Conservation (phyloP, 306 rosid species). For the Quercus gilva region DNA sequence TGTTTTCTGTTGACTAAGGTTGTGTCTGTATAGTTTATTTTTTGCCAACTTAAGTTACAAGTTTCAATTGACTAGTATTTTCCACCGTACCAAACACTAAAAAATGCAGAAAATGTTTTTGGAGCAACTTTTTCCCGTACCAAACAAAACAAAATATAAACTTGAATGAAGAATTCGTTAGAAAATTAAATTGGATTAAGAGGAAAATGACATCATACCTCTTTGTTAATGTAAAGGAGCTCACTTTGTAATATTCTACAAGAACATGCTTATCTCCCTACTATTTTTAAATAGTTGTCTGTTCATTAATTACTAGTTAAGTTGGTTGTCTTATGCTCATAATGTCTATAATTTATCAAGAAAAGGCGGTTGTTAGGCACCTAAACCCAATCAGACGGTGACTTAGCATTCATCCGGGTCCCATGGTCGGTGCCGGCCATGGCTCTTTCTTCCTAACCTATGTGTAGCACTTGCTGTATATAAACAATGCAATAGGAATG, state of each 20-base stretch:
- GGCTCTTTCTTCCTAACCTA: constrained; percentile 11
- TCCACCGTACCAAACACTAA: too few relatives aligned
- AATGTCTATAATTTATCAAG: constrained; percentile 15
- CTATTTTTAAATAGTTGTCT: neutral
- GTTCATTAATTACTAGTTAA: constrained; percentile 3
- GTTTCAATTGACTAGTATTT: too few relatives aligned
- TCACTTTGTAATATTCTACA: constrained; percentile 22
- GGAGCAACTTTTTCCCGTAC: neutral
- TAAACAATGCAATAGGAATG: constrained; percentile 26
- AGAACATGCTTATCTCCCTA: constrained; percentile 31
- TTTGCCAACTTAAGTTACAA: too few relatives aligned
- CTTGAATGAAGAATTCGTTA: too few relatives aligned
- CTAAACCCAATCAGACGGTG: constrained; percentile 14
- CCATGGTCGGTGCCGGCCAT: constrained; percentile 38
- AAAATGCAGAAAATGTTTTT: too few relatives aligned
- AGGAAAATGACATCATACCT: constrained; percentile 15
- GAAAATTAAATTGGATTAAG: neutral
- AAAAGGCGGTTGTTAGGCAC: constrained; percentile 12
- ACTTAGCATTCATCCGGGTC: constrained; percentile 30
- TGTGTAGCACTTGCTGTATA: constrained; percentile 25
- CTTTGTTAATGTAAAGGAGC: constrained; percentile 18
- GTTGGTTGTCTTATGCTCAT: constrained; percentile 16
- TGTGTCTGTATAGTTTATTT: too few relatives aligned
- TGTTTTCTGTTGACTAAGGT: too few relatives aligned
- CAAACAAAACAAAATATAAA: too few relatives aligned